phyloP scores from a whole-genome alignment of 768 basidiomycete genomes.

The Podaxis pistillaris region DNA sequence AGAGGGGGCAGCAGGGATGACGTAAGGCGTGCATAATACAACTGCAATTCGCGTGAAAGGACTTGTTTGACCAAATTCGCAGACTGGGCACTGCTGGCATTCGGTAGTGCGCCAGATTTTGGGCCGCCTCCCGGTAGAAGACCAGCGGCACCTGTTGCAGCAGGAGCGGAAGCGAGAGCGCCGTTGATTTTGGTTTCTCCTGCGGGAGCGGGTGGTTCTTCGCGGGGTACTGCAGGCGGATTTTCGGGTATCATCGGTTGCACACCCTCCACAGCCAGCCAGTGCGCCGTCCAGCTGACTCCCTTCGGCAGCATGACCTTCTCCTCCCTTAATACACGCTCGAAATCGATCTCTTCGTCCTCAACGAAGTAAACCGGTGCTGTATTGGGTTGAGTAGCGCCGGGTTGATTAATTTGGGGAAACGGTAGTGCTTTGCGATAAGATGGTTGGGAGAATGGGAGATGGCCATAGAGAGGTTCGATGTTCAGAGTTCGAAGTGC shows the following conservation, averaged over 20 bases:
- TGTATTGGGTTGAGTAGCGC: conserved; percentile 35
- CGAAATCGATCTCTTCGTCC: conserved; percentile 97
- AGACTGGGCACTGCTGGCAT: conserved; percentile 23
- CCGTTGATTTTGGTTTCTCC: conserved; percentile 13
- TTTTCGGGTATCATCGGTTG: conserved; percentile 97
- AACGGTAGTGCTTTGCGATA: conserved; percentile 62
- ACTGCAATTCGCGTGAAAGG: conserved; percentile 88
- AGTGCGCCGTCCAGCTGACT: conserved; percentile 90
- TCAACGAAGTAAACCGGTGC: conserved; percentile 90
- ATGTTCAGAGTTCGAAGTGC: conserved; percentile 94
- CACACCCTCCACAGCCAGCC: conserved; percentile 97
- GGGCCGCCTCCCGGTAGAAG: conserved; percentile 19
- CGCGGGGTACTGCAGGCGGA: conserved; percentile 73
- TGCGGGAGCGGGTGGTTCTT: conserved; percentile 32
- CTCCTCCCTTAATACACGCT: conserved; percentile 83
- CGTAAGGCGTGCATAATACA: conserved; percentile 92
- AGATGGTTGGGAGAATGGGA: conserved; percentile 57
- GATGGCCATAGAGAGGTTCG: conserved; percentile 91
- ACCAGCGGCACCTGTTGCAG: conserved; percentile 25
- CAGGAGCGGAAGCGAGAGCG: conserved; percentile 23
- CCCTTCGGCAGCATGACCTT: conserved; percentile 80
- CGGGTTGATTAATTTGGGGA: conserved; percentile 27
- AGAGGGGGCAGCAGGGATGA: conserved; percentile 71
- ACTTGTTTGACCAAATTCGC: conserved; percentile 79
- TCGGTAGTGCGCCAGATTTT: conserved; percentile 22